These are phyloP conservation scores for Ligustrum vulgare DNA, from an alignment of 257 asterid genomes.

Conservation along the genomic window DNA sequence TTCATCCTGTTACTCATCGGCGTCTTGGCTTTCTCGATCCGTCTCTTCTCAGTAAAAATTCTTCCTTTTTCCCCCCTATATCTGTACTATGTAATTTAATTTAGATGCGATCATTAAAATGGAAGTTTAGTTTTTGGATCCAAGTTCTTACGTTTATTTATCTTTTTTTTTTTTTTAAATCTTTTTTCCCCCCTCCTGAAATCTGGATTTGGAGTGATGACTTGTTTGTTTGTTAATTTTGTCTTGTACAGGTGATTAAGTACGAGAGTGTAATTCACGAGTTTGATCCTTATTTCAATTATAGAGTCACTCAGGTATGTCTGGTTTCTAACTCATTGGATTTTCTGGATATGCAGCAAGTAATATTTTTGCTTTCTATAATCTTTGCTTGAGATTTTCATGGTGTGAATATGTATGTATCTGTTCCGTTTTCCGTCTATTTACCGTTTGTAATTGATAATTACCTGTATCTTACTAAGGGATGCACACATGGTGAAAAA, in stretches of 20 bases:
- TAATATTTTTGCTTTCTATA: neutral
- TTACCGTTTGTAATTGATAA: neutral
- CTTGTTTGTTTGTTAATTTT: neutral
- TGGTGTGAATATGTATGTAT: neutral
- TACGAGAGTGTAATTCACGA: constrained; percentile 98
- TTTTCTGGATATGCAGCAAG: neutral
- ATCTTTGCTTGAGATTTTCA: constrained; percentile 12
- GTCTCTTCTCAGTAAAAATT: constrained; percentile 77
- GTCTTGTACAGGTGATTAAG: constrained; percentile 70
- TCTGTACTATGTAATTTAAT: neutral
- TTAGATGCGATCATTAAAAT: constrained; percentile 31
- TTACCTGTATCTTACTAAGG: neutral
- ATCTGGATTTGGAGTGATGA: constrained; percentile 2
- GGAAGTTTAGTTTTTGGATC: neutral
- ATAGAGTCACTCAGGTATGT: constrained; percentile 97
- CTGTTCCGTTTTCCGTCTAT: neutral
- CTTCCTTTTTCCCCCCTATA: neutral
- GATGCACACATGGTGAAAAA: neutral
- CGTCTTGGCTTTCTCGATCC: constrained; percentile 96
- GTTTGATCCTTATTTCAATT: constrained; percentile 97
- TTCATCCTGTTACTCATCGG: constrained; percentile 86
- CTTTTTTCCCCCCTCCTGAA: neutral
- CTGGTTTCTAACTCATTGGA: constrained; percentile 10
- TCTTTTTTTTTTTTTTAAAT: constrained; percentile 7
- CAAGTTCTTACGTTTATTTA: neutral